A percentile compares a stretch with the other conserved stretches of the same genome.
Evolutionary conservation across 139 green algal species (phyloP).

Genomic region (Chlamydomonas applanata): DNA sequence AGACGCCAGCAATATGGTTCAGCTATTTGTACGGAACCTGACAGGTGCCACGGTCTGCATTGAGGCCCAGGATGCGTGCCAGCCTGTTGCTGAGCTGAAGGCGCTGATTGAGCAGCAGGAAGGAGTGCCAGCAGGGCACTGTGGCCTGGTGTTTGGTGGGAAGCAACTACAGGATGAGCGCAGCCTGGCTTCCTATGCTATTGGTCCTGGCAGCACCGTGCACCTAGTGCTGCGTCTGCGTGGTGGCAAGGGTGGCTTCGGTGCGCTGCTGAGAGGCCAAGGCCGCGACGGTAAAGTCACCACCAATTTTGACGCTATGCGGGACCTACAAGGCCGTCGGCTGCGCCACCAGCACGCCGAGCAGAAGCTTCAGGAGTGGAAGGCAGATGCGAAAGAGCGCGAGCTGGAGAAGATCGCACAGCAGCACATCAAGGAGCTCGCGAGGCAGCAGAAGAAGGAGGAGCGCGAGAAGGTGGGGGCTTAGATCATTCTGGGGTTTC

Average conservation of each 20-base stretch:
- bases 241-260: constrained; percentile 93
- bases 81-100: constrained; percentile 48
- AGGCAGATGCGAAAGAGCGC: constrained; percentile 60
- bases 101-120: constrained; percentile 42
- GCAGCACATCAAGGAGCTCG: constrained; percentile 74
- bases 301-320: constrained; percentile 90
- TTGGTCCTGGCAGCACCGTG: constrained; percentile 31
- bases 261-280: constrained; percentile 86
- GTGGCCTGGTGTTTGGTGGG: constrained; percentile 15
- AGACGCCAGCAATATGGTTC: constrained; percentile 45
- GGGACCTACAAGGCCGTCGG: constrained; percentile 86
- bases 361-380: constrained; percentile 86
- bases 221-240: constrained; percentile 54
- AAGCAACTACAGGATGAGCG: constrained; percentile 27
- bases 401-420: constrained; percentile 80
- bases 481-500: background rate
- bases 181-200: constrained; percentile 18
- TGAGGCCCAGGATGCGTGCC: constrained; percentile 5
- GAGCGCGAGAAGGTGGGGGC: constrained; percentile 30
- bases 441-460: constrained; percentile 44
- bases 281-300: constrained; percentile 78
- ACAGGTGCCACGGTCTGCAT: constrained; percentile 22
- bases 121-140: background rate
- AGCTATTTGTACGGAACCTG: constrained; percentile 58
- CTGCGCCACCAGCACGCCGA: constrained; percentile 70